Conservation (phyloP, 2,329 filamentous ascomycete species). For the Hypoxylon sp. region DNA sequence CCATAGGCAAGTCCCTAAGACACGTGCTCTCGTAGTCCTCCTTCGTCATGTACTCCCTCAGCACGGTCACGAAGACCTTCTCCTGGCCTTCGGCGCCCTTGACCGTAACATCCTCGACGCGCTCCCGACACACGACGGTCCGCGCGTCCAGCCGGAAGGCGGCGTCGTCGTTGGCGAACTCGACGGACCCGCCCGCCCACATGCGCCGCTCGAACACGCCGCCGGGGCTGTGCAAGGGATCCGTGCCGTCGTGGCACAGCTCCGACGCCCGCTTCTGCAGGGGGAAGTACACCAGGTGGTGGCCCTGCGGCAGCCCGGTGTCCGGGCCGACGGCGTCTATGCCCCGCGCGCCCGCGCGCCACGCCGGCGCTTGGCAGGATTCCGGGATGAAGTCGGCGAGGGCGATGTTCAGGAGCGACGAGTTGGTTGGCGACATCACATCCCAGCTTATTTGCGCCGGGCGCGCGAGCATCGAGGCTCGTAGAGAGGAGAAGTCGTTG, state of each 20-base stretch:
- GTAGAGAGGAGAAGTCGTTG: slow-evolving; percentile 33
- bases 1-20: slow-evolving; percentile 25
- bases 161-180: slow-evolving; percentile 60
- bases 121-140: slow-evolving; percentile 59
- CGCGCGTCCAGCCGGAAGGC: slow-evolving; percentile 57
- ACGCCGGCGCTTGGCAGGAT: slow-evolving; percentile 48
- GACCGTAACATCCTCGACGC: slow-evolving; percentile 55
- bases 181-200: slow-evolving; percentile 86
- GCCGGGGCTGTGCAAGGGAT: slow-evolving; percentile 81
- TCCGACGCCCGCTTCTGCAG: slow-evolving; percentile 69
- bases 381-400: slow-evolving; percentile 66
- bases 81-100: slow-evolving; percentile 52
- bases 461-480: slow-evolving; percentile 45
- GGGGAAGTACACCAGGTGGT: slow-evolving; percentile 92
- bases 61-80: slow-evolving; percentile 65
- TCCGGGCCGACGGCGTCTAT: slow-evolving; percentile 8
- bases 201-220: slow-evolving; percentile 78
- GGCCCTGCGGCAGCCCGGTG: slow-evolving; percentile 69
- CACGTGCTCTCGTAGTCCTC: slow-evolving; percentile 37
- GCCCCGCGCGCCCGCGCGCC: slow-evolving; percentile 43
- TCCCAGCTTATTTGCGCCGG: slow-evolving; percentile 43
- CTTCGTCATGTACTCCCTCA: slow-evolving; percentile 57
- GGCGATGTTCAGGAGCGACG: slow-evolving; percentile 73
- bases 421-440: slow-evolving; percentile 67
- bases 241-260: slow-evolving; percentile 86